phyloP scores from a whole-genome alignment of 164 flowering plant species.

The Malania oleifera region DNA sequence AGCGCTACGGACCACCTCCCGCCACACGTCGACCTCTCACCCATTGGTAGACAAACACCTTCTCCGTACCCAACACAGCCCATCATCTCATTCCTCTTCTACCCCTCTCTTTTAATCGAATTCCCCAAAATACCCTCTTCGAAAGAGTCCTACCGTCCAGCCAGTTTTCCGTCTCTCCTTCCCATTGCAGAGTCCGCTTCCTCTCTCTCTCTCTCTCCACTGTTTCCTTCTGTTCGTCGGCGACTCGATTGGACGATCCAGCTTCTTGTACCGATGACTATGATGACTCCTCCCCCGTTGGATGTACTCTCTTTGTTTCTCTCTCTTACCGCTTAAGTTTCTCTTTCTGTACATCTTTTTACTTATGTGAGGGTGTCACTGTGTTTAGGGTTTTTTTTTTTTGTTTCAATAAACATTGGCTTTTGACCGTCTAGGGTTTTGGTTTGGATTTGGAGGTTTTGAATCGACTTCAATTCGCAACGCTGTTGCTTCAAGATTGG shows the following conservation, averaged over 20 bases:
- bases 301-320: slow-evolving; percentile 37
- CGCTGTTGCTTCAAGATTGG: slow-evolving; percentile 4
- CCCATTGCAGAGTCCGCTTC: slow-evolving; percentile 4
- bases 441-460: neutral
- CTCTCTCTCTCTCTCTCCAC: slow-evolving; percentile 6
- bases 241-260: slow-evolving; percentile 35
- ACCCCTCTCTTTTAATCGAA: neutral
- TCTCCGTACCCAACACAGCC: neutral
- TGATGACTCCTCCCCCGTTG: slow-evolving; percentile 65
- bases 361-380: neutral
- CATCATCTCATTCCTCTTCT: neutral
- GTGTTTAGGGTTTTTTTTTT: neutral
- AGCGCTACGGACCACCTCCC: too few relatives aligned
- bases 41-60: too few relatives aligned
- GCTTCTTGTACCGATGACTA: slow-evolving; percentile 46
- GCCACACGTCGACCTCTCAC: too few relatives aligned
- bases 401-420: neutral
- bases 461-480: neutral
- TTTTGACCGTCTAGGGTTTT: neutral
- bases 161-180: neutral
- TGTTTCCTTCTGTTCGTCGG: slow-evolving; percentile 8
- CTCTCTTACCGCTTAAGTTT: neutral
- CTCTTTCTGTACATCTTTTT: neutral
- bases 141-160: neutral
- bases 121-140: neutral